phyloP scores from a whole-genome alignment of 768 basidiomycete species.

The Russula virescens region DNA sequence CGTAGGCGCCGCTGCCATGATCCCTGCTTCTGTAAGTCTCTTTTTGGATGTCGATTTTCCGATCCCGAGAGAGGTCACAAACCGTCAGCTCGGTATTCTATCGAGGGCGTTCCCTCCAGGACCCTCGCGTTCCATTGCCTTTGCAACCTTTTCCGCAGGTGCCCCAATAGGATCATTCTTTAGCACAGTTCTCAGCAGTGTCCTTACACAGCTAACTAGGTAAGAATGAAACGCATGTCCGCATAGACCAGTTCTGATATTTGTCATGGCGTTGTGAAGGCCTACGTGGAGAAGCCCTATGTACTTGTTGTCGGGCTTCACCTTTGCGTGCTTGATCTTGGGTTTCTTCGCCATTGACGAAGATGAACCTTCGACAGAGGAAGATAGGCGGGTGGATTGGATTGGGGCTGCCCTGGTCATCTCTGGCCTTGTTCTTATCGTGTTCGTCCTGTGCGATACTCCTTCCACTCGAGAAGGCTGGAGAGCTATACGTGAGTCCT shows the following conservation, averaged over 20 bases:
- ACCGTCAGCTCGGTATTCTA: conserved; percentile 64
- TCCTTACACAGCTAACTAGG: conserved; percentile 42
- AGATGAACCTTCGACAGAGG: conserved; percentile 38
- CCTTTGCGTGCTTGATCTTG: conserved; percentile 44
- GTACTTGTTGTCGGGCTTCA: conserved; percentile 56
- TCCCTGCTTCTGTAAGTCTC: conserved; percentile 59
- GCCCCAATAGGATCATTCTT: conserved; percentile 75
- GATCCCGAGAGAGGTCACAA: neutral
- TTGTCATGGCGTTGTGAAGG: conserved; percentile 38
- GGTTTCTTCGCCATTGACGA: conserved; percentile 56
- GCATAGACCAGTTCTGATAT: conserved; percentile 37
- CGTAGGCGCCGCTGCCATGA: conserved; percentile 67
- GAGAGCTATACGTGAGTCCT: conserved; percentile 48
- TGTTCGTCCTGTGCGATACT: conserved; percentile 69
- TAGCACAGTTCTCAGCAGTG: conserved; percentile 66
- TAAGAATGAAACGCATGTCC: neutral
- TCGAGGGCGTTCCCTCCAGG: conserved; percentile 72
- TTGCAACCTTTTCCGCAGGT: conserved; percentile 80
- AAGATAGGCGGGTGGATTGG: conserved; percentile 60
- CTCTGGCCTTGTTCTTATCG: conserved; percentile 58
- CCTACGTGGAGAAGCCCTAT: conserved; percentile 63
- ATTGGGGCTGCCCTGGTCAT: conserved; percentile 70
- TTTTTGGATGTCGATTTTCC: neutral
- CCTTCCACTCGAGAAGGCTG: conserved; percentile 54
- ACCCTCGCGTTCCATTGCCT: conserved; percentile 63